Conservation (phyloP, 1,139 yeast species). For the Diutina rugosa region DNA sequence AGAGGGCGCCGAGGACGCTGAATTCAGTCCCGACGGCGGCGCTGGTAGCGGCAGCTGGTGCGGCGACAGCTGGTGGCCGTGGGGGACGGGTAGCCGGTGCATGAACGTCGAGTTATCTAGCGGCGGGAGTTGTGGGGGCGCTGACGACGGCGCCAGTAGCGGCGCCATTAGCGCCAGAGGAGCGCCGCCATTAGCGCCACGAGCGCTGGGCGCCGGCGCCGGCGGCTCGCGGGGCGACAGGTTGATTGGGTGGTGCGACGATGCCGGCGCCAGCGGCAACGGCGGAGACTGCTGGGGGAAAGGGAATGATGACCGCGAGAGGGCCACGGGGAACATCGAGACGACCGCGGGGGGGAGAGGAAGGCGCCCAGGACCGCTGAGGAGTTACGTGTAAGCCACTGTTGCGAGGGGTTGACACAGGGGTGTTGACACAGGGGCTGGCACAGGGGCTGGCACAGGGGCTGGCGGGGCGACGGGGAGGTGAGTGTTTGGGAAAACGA, state of each 20-base stretch:
- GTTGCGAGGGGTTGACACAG: too few species aligned
- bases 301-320: not conserved
- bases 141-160: not conserved
- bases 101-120: not conserved
- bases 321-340: constrained; percentile 1
- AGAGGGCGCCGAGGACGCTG: not conserved
- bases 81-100: not conserved
- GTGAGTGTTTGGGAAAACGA: too few species aligned
- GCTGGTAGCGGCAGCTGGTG: not conserved
- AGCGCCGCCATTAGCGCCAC: too few species aligned
- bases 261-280: not conserved
- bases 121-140: not conserved
- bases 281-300: not conserved
- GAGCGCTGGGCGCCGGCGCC: not conserved
- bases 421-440: too few species aligned
- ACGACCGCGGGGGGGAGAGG: too few species aligned
- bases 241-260: not conserved
- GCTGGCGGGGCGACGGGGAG: not conserved
- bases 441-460: too few species aligned
- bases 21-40: not conserved
- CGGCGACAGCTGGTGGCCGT: not conserved
- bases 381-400: too few species aligned
- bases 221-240: not conserved
- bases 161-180: not conserved
- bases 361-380: too few species aligned